Base-by-base conservation (phyloP, 1,284 basidiomycete species). In the Moesziomyces globuligerus region DNA sequence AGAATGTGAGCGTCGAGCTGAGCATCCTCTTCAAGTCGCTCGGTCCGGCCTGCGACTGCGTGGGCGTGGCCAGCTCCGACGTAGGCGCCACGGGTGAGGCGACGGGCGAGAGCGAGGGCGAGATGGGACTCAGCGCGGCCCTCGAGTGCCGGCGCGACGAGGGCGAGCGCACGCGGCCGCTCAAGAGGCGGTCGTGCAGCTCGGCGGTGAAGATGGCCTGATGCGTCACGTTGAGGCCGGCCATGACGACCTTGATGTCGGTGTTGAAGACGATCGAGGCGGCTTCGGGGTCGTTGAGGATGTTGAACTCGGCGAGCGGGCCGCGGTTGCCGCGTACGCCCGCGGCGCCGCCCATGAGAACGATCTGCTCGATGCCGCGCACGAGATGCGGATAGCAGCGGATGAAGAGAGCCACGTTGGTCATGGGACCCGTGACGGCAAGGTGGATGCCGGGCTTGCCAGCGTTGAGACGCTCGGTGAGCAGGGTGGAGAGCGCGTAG, bases 391-490 rank as follows among this genome's bases (percentile, higher is more conserved):
- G 69, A 41, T 72, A 74, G 48, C 62, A 58, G 32, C 66, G 66
- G 42, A 75, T 53, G 43, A 79, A 74, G 28, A 78, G 66, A 32
- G 76, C 76, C 17, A 73, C 64, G 34, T 78, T 79, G 23, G 78
- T 79, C 57, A 76, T 52, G 4, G 76, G 75, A n/a, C 78, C 78
- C 1, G 76, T 78, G 46, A 74, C 75, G 2, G 69, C 74, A 6
- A 79, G 43, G 36, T 72, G 66, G 25, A 78, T 60, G 4, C 65
- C 68, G 3, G 66, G 53, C 38, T 59, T 58, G 37, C 65, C 56
- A 4, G 56, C 23, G 38, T 54, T 58, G 36, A 69, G 58, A 0
- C 81, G 59, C 5, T 66, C 44, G 11, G 83, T 86, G 50, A 92
- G 83, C 3, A 86, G 85, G n/a, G 50, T 58, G 1, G 72, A 57